phyloP scores from a whole-genome alignment of 805 yeast species.

The Kluyveromyces lactis region DNA sequence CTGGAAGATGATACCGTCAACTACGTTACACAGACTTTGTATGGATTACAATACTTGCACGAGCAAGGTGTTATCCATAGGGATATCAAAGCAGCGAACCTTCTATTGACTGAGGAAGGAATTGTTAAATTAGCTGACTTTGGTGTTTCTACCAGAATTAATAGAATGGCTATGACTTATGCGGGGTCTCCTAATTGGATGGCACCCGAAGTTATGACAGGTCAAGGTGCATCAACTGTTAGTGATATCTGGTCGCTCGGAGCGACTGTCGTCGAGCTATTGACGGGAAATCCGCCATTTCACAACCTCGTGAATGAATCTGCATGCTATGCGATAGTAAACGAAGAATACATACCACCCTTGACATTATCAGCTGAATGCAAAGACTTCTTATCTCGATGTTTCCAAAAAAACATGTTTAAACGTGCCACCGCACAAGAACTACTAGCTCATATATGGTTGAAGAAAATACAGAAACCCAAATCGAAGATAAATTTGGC shows the following conservation, averaged over 20 bases:
- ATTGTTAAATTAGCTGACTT: slow-evolving; percentile 88
- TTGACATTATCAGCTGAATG: slow-evolving; percentile 37
- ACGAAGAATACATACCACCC: slow-evolving; percentile 32
- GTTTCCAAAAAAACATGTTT: slow-evolving; percentile 64
- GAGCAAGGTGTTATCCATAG: slow-evolving; percentile 80
- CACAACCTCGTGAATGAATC: slow-evolving; percentile 40
- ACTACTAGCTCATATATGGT: slow-evolving; percentile 54
- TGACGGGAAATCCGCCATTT: slow-evolving; percentile 84
- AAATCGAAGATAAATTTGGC: slow-evolving; percentile 2
- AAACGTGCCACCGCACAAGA: slow-evolving; percentile 56
- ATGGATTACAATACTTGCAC: slow-evolving; percentile 65
- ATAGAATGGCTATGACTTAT: slow-evolving; percentile 51
- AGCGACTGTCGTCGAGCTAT: slow-evolving; percentile 83
- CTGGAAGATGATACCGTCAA: slow-evolving; percentile 54
- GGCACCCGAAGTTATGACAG: slow-evolving; percentile 92
- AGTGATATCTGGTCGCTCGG: slow-evolving; percentile 94
- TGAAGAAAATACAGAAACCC: slow-evolving; percentile 6
- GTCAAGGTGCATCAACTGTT: slow-evolving; percentile 78
- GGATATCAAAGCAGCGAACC: slow-evolving; percentile 91
- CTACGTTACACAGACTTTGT: slow-evolving; percentile 61
- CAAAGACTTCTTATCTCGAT: slow-evolving; percentile 57
- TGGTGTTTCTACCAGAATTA: slow-evolving; percentile 84
- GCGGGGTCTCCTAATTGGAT: slow-evolving; percentile 97
- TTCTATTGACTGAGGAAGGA: slow-evolving; percentile 60
- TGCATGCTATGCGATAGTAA: slow-evolving; percentile 32